A percentile compares a stretch with the other conserved stretches of the same genome.
phyloP scores from a whole-genome alignment of 2,329 filamentous ascomycete species.

The Colletotrichum sp. region DNA sequence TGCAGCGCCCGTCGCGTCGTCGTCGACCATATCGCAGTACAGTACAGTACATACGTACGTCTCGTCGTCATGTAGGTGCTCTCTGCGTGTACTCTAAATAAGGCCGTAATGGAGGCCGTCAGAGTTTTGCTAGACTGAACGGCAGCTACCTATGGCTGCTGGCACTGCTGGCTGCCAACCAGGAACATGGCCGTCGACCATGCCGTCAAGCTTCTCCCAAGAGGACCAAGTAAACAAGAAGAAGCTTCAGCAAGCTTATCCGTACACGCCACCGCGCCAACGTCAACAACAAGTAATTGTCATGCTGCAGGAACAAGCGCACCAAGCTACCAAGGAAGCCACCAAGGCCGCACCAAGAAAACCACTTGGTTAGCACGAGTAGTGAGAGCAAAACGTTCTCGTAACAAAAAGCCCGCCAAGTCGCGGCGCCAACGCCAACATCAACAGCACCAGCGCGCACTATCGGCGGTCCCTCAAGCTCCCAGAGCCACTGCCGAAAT shows the following conservation, averaged over 20 bases:
- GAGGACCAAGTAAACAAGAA: not conserved
- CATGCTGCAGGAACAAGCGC: not conserved
- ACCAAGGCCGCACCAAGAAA: not conserved
- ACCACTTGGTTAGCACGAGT: not conserved
- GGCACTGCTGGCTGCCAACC: not conserved
- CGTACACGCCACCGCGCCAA: not conserved
- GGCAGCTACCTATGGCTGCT: not conserved
- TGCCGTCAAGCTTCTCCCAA: not conserved
- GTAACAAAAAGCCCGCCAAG: not conserved
- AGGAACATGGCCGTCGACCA: not conserved
- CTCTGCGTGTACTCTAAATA: not conserved
- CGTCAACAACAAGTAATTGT: not conserved
- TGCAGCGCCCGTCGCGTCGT: not conserved
- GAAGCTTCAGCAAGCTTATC: not conserved
- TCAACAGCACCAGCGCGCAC: not conserved
- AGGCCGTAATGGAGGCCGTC: not conserved
- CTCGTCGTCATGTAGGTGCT: not conserved
- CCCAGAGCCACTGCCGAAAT: constrained; percentile 12
- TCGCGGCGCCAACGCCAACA: not conserved
- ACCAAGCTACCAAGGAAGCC: not conserved
- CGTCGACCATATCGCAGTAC: not conserved
- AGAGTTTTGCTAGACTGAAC: not conserved
- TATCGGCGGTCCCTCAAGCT: not conserved
- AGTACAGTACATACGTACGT: not conserved
- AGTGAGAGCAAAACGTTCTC: not conserved